Conservation (phyloP, 2,329 filamentous ascomycete genomes). For the Aspergillus novofumigatus region DNA sequence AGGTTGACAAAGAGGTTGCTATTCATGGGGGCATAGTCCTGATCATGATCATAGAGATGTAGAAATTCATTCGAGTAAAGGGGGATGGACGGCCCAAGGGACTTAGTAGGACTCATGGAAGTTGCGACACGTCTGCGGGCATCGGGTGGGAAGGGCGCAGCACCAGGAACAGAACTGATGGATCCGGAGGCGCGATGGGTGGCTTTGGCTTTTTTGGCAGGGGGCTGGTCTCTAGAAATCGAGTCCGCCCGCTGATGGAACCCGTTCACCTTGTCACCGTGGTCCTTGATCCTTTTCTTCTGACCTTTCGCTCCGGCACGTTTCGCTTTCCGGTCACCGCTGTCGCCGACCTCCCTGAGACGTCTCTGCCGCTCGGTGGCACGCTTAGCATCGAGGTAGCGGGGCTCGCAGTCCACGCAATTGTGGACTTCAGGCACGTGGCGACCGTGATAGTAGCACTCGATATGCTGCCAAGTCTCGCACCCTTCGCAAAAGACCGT, state of each 20-base stretch:
- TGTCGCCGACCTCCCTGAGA: constrained; percentile 56
- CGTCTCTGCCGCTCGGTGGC: constrained; percentile 69
- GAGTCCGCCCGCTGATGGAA: constrained; percentile 58
- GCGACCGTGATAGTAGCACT: constrained; percentile 85
- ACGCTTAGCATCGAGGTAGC: constrained; percentile 66
- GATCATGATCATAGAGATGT: constrained; percentile 64
- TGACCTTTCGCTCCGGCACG: constrained; percentile 73
- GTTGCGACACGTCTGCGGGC: constrained; percentile 59
- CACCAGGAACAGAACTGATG: constrained; percentile 62
- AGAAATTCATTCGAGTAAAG: constrained; percentile 73
- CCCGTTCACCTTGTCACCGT: constrained; percentile 41
- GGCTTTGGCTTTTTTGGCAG: constrained; percentile 76
- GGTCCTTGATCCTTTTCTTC: constrained; percentile 81
- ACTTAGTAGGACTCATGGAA: constrained; percentile 69
- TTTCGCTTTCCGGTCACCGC: constrained; percentile 67
- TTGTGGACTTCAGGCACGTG: constrained; percentile 75
- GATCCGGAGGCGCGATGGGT: constrained; percentile 76
- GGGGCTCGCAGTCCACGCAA: constrained; percentile 83
- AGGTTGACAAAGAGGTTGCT: constrained; percentile 78
- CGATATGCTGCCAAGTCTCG: constrained; percentile 97
- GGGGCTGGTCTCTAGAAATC: constrained; percentile 47
- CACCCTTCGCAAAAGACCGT: constrained; percentile 95
- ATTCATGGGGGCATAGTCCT: constrained; percentile 54
- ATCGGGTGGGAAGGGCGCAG: constrained; percentile 61
- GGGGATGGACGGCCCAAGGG: constrained; percentile 57